These are phyloP conservation scores for Suhomyces faveliae DNA, from an alignment of 805 yeast species.

Conservation along the genomic window DNA sequence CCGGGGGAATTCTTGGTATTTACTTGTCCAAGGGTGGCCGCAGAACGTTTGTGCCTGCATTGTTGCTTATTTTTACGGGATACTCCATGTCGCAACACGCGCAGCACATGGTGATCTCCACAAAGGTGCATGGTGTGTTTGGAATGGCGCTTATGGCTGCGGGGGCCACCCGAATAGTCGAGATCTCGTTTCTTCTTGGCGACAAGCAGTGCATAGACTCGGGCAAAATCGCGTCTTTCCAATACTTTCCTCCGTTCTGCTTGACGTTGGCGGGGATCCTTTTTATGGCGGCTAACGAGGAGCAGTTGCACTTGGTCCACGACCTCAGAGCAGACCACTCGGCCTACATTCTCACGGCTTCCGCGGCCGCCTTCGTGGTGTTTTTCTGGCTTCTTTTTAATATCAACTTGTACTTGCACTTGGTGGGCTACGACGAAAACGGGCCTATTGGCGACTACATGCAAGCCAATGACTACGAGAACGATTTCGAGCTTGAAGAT, in stretches of 20 bases:
- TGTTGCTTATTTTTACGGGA: conserved; percentile 83
- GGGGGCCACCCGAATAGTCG: conserved; percentile 73
- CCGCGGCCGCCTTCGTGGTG: conserved; percentile 71
- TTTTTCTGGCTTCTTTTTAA: conserved; percentile 64
- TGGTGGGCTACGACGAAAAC: conserved; percentile 43
- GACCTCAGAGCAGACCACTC: conserved; percentile 82
- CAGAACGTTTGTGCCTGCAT: conserved; percentile 76
- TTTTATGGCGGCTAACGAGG: conserved; percentile 93
- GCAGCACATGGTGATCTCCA: conserved; percentile 72
- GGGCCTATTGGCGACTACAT: conserved; percentile 24
- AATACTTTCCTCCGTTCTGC: conserved; percentile 81
- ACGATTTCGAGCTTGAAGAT: conserved; percentile 34
- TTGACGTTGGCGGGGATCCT: conserved; percentile 73
- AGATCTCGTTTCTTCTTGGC: conserved; percentile 70
- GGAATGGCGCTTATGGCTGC: conserved; percentile 79
- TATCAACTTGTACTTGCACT: conserved; percentile 53
- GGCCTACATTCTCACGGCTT: conserved; percentile 69
- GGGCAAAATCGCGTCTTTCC: conserved; percentile 65
- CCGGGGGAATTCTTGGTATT: conserved; percentile 85
- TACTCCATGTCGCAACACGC: conserved; percentile 92
- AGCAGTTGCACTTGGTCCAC: conserved; percentile 69
- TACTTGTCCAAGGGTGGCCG: conserved; percentile 59
- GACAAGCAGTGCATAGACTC: conserved; percentile 48
- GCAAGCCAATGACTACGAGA: conserved; percentile 12
- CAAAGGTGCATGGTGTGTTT: conserved; percentile 84